Percentiles rank a stretch among this genome's conserved stretches.
Evolutionary conservation across 192 early-diverging fungal genomes (phyloP).

Genomic region (Haplosporangium gracile): DNA sequence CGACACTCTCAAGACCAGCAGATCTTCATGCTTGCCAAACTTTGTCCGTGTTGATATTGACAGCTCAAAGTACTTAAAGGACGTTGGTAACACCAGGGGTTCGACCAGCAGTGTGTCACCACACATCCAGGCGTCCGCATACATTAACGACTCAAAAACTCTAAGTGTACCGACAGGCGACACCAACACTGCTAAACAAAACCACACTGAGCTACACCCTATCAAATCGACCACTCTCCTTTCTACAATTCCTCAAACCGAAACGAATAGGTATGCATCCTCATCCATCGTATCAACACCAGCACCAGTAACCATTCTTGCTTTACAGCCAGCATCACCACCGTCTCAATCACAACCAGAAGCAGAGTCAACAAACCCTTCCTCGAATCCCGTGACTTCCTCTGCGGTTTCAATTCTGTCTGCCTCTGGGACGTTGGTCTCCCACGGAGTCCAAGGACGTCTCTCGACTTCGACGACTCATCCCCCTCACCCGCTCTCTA

Average conservation of each 20-base stretch:
- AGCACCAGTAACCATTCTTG: neutral
- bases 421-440: slow-evolving; percentile 23
- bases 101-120: neutral
- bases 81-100: neutral
- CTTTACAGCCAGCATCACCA: neutral
- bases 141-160: neutral
- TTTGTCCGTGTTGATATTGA: neutral
- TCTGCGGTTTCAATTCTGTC: slow-evolving; percentile 19
- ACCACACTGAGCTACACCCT: neutral
- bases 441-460: neutral
- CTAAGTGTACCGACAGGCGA: neutral
- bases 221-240: neutral
- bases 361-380: neutral
- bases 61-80: neutral
- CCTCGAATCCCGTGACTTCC: neutral
- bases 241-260: neutral
- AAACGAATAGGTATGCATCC: neutral
- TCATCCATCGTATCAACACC: neutral
- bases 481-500: neutral
- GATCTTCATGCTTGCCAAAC: neutral
- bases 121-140: neutral
- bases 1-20: neutral
- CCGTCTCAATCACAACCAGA: neutral
- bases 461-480: neutral
- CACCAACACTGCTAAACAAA: neutral